phyloP scores from a whole-genome alignment of 2,329 filamentous ascomycete genomes.

The Diaporthe citriasiana region DNA sequence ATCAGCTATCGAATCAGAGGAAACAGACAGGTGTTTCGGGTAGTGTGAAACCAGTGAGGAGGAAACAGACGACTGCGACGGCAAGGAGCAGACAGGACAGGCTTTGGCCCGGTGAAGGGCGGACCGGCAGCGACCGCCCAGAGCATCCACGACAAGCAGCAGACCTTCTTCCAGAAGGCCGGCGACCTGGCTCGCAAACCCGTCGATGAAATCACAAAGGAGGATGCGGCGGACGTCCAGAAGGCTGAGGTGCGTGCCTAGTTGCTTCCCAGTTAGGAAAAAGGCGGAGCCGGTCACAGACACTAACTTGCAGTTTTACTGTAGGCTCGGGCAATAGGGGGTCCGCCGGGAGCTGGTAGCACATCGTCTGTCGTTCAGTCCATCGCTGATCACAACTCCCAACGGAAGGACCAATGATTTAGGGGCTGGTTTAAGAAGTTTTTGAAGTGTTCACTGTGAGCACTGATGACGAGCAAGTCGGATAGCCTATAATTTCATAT shows the following conservation, averaged over 20 bases:
- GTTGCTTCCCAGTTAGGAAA: neutral
- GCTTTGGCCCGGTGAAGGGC: constrained; percentile 50
- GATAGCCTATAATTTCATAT: too few species aligned
- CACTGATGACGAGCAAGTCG: too few species aligned
- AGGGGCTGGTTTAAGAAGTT: neutral
- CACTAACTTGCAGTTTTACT: neutral
- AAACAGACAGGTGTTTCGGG: too few species aligned
- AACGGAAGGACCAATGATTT: neutral
- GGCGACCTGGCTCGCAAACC: constrained; percentile 50
- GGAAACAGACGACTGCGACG: too few species aligned
- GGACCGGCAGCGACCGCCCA: constrained; percentile 52
- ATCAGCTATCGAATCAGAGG: constrained; percentile 37
- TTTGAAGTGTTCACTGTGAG: too few species aligned
- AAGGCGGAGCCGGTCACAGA: neutral
- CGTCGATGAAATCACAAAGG: constrained; percentile 48
- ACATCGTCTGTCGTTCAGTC: neutral
- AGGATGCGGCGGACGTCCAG: constrained; percentile 37
- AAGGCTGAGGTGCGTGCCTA: neutral
- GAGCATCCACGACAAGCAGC: constrained; percentile 52
- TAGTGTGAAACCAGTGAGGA: too few species aligned
- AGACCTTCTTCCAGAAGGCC: constrained; percentile 51
- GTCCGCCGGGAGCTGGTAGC: neutral
- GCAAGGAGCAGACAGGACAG: constrained; percentile 50
- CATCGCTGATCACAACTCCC: neutral
- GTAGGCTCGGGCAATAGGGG: neutral